Evolutionary conservation across 306 rosid species (phyloP), one percentile per base, ranked within the genome.

Genomic region (Inga laurina): DNA sequence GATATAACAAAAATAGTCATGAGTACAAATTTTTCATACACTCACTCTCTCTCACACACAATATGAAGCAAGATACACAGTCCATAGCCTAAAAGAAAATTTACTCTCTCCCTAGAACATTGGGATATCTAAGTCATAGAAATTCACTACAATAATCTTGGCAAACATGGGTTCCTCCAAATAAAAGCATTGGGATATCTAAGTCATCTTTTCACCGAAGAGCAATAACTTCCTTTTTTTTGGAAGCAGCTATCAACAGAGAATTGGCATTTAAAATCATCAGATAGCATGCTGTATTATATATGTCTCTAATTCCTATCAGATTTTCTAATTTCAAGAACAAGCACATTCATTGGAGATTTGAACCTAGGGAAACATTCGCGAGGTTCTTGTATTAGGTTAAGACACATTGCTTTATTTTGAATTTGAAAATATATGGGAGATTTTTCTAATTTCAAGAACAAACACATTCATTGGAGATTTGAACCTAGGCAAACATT

Each of bases 1-100:
- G 83, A 84, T 59, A 70, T 81, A 84, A 65, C 65, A 80, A 75
- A 79, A 76, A 62, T 32, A 77, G 61, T 22, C 52, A 49, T 61
- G 66, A 82, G 52, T 80, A n/a, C 65, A n/a, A 22, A 9, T 57
- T 57, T 57, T 57, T 8, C 61, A 0, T 77, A 43, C 30, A 7
- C 14, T 1, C 32, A 2, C 30, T 8, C 13, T 3, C 7, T 3
- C 32, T 10, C 16, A 34, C 54, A 49, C 12, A 24, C 7, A 3
- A 3, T 3, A 8, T 22, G 67, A 24, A 32, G 34, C 54, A 49
- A 10, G 54, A 56, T 56, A 72, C 22, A 65, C n/a, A 27, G 72
- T 73, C 77, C 80, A 72, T 49, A 69, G 39, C 78, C 49, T 43
- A 51, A 49, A 49, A 49, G 19, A 78, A 67, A 34, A 81, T 35